Evolutionary conservation across 2,329 filamentous ascomycete genomes (phyloP).

Genomic region (Aureobasidium sp.): DNA sequence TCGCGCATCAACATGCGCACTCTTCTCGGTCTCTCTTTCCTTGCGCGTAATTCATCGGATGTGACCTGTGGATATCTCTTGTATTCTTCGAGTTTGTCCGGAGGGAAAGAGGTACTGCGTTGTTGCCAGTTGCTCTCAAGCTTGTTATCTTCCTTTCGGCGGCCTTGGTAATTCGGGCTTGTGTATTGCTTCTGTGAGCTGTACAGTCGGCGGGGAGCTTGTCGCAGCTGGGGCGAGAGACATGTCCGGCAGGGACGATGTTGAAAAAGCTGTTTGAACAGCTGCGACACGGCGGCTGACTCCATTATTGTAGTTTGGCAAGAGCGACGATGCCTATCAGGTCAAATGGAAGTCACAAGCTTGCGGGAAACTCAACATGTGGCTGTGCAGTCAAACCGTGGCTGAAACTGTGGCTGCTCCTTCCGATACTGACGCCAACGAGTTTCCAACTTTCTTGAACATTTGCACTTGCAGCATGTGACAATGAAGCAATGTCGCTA

Average conservation of each 20-base stretch:
- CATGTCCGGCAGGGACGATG: conserved; percentile 58
- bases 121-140: conserved; percentile 80
- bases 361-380: not conserved
- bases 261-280: conserved; percentile 79
- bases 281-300: conserved; percentile 64
- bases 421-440: not conserved
- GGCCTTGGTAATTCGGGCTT: conserved; percentile 14
- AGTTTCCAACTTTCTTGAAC: not conserved
- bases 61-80: conserved; percentile 76
- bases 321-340: not conserved
- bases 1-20: conserved; percentile 97
- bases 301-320: conserved; percentile 52
- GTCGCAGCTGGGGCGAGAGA: conserved; percentile 15
- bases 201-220: conserved; percentile 10
- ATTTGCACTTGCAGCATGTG: not conserved
- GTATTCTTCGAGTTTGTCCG: conserved; percentile 74
- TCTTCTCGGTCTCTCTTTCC: conserved; percentile 67
- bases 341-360: not conserved
- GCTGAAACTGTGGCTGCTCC: not conserved
- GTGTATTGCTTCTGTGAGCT: conserved; percentile 9
- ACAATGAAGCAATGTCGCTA: conserved; percentile 7
- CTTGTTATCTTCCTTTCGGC: conserved; percentile 26
- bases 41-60: conserved; percentile 62
- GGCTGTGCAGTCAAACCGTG: not conserved
- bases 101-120: conserved; percentile 63